phyloP scores from a whole-genome alignment of 1,284 basidiomycete genomes.

The Leccinum variabile region DNA sequence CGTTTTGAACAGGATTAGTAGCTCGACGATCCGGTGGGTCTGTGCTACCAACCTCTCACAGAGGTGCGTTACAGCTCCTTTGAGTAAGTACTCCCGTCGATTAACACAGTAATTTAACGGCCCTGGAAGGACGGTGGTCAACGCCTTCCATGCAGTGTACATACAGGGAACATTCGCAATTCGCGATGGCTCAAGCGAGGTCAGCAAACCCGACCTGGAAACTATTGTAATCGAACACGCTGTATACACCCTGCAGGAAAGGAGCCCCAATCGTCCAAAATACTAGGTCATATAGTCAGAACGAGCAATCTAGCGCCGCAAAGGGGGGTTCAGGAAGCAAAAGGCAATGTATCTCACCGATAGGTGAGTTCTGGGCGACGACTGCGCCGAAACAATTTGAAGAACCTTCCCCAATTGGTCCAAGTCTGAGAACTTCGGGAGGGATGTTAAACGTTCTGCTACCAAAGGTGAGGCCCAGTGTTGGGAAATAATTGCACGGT shows the following conservation, averaged over 20 bases:
- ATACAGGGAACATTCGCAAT: neutral
- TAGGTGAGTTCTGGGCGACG: no score
- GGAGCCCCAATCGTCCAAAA: neutral
- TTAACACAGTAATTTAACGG: no score
- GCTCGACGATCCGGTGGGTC: no score
- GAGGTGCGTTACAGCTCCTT: no score
- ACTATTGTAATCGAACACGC: neutral
- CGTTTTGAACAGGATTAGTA: no score
- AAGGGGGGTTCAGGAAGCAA: neutral
- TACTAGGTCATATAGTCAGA: neutral
- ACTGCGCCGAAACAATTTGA: neutral
- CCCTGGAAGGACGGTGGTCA: no score
- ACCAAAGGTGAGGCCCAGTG: neutral
- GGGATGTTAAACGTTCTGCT: neutral
- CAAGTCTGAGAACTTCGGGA: neutral
- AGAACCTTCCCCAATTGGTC: neutral
- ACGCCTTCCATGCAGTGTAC: no score
- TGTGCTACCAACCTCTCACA: no score
- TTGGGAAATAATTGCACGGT: neutral
- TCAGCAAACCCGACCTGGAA: neutral
- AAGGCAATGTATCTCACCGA: neutral
- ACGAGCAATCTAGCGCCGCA: neutral
- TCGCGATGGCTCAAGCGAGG: neutral
- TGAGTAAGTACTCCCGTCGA: no score
- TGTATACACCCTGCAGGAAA: neutral